Conservation (phyloP, 2,329 filamentous ascomycete genomes). For the Clonostachys chloroleuca region DNA sequence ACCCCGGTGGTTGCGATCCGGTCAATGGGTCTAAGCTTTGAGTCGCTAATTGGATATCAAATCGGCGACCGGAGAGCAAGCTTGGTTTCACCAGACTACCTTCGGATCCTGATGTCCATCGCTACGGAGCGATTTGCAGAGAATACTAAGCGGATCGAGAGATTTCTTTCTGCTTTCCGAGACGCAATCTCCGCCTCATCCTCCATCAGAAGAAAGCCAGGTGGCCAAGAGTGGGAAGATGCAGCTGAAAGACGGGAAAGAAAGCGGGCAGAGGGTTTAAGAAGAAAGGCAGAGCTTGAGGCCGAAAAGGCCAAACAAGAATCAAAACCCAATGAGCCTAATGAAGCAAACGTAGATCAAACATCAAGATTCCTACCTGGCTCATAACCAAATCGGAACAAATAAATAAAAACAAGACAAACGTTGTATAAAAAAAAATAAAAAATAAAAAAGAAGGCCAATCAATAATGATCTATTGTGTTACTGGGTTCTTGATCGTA, state of each 20-base stretch:
- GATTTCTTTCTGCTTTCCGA: constrained; percentile 53
- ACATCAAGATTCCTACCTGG: not conserved
- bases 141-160: constrained; percentile 62
- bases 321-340: not conserved
- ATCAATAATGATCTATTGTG: constrained; percentile 4
- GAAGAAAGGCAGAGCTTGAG: constrained; percentile 39
- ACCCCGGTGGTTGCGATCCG: constrained; percentile 80
- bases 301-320: constrained; percentile 4
- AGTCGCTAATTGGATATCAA: constrained; percentile 67
- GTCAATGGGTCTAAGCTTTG: constrained; percentile 76
- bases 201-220: constrained; percentile 16
- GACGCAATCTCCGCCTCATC: constrained; percentile 15
- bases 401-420: not conserved
- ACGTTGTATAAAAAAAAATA: too few species aligned
- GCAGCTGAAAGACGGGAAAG: constrained; percentile 43
- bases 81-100: constrained; percentile 63
- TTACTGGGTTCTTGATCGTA: constrained; percentile 6
- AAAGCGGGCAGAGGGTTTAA: constrained; percentile 54
- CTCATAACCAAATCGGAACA: too few species aligned
- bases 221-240: constrained; percentile 50
- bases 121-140: constrained; percentile 71
- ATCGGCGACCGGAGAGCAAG: constrained; percentile 14
- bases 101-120: constrained; percentile 62
- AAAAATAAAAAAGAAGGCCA: not conserved
- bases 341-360: not conserved